Base-by-base conservation (phyloP, 164 flowering plant species). In the Hamamelis virginiana region DNA sequence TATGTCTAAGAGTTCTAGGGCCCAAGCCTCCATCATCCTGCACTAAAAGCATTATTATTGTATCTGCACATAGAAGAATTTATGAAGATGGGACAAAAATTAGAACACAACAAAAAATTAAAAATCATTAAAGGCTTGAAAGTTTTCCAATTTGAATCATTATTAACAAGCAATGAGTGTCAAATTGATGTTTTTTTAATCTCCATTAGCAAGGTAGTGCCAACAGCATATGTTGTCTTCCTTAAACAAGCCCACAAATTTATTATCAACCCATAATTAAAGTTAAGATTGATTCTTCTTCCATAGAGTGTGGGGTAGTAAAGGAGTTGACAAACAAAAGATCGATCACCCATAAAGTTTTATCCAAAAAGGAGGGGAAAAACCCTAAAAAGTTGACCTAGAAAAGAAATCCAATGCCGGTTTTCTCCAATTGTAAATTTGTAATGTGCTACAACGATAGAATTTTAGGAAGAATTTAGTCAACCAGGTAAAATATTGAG, bases 271-370 rank as follows among this genome's bases (percentile, higher is more conserved):
- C 59, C 16, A 25, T 46, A 50, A 67, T 46, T 41, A 70, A 63
- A 14, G 22, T 52, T 33, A 18, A 25, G n/a, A 51, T 46, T 74
- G 65, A 71, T 77, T 68, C 62, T 74, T 60, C 52, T 64, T 61
- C 58, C 23, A 28, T 65, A 67, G 48, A 19, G 19, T 50, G 69
- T 66, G 73, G 75, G 77, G 45, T 26, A 59, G 41, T 45, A 64
- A 41, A 52, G 72, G 76, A 71, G 83, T 81, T 78, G 87, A 80
- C 83, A 68, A 79, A 59, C 69, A 47, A 76, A 82, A 70, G 66
- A 45, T 57, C 44, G 12, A 53, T 33, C 41, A 33, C 41, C 52
- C 48, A 16, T 18, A 60, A n/a, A 33, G 62, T 57, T 47, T 27
- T 67, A 6, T 68, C 74, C 71, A 22, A 28, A 59, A 68, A 59